Base-by-base conservation (phyloP, 2,329 filamentous ascomycete genomes). In the Fusarium hostae region DNA sequence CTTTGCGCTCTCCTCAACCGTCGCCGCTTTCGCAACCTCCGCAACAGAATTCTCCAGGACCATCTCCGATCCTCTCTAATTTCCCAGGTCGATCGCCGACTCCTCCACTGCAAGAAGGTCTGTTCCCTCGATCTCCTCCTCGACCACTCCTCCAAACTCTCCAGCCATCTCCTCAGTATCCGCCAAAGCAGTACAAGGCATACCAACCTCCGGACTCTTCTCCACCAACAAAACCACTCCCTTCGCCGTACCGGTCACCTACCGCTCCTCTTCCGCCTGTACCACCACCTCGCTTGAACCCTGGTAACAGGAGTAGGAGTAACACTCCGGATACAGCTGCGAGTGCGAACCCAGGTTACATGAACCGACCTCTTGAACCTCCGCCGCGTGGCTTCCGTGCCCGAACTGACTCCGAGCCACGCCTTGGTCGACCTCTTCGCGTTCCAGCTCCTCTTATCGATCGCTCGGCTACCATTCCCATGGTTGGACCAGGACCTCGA, bases 361-460 rank as follows among this genome's bases (percentile, higher is more conserved):
- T 73, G 43, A 68, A 61, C 16, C 59, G 70, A 18, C 72, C 76
- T 44, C 74, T 78, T 2, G 66, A 73, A 5, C 73, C 73, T 45
- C 77, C 77, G 3, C 76, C 77, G 3, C 76, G 75, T 20, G 70
- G 77, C 41, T 76, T 79, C 52, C 72, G 76, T 15, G 56, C 78
- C 12, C 75, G 78, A 13, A 66, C 78, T 28, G 72, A 72, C 37
- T 74, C 78, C 0, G 72, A 77, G 9, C 71, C 75, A 10, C 67
- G 68, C 8, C 68, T 77, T 6, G 69, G 69, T 0, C 73, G 75
- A 11, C 76, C 78, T 26, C 68, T 78, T 4, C 63, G 73, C 2
- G 69, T 74, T 10, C 69, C 77, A 6, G 63, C 72, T n/a, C 65
- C 71, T 20, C 73, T 75, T 3, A 48, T 69, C 9, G 66, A 75